Evolutionary conservation across 2,329 filamentous ascomycete species (phyloP).

Genomic region (Epichloe elymi): DNA sequence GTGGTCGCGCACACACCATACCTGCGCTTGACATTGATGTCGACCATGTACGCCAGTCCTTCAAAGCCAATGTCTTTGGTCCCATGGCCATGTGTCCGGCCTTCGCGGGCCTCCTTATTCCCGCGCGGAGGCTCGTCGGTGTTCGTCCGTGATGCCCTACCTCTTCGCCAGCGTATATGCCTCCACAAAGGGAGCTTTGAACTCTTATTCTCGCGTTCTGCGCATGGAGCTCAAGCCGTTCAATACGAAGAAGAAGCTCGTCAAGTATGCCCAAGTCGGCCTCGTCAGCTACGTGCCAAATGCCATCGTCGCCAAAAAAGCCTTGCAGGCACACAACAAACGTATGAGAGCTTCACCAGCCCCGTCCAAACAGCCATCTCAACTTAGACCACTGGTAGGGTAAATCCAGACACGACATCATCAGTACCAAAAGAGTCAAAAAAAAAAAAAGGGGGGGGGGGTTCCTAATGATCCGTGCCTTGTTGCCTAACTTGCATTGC

Average conservation of each 20-base stretch:
- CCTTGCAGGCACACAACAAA: no score
- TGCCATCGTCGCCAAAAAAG: no score
- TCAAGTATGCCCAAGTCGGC: no score
- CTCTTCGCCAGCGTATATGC: slow-evolving; percentile 40
- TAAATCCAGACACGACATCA: no score
- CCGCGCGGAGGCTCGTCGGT: slow-evolving; percentile 35
- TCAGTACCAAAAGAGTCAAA: no score
- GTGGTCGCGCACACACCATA: slow-evolving; percentile 37
- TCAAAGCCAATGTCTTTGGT: slow-evolving; percentile 44
- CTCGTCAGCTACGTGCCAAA: no score
- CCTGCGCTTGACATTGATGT: slow-evolving; percentile 39
- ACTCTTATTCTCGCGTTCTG: slow-evolving; percentile 38
- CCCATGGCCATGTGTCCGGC: slow-evolving; percentile 42
- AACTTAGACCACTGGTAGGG: no score
- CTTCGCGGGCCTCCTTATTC: slow-evolving; percentile 36
- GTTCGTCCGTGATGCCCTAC: slow-evolving; percentile 36
- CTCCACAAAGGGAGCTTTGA: slow-evolving; percentile 42
- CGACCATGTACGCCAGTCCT: slow-evolving; percentile 38
- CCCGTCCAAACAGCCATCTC: no score
- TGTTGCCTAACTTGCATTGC: no score
- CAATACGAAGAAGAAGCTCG: slow-evolving; percentile 9
- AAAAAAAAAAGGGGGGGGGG: no score
- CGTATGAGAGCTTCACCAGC: no score
- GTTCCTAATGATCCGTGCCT: no score
- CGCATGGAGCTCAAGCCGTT: slow-evolving; percentile 41